Evolutionary conservation across 1,139 yeast species (phyloP), one percentile per base, ranked within the genome.

Genomic region (Scheffersomyces segobiensis): DNA sequence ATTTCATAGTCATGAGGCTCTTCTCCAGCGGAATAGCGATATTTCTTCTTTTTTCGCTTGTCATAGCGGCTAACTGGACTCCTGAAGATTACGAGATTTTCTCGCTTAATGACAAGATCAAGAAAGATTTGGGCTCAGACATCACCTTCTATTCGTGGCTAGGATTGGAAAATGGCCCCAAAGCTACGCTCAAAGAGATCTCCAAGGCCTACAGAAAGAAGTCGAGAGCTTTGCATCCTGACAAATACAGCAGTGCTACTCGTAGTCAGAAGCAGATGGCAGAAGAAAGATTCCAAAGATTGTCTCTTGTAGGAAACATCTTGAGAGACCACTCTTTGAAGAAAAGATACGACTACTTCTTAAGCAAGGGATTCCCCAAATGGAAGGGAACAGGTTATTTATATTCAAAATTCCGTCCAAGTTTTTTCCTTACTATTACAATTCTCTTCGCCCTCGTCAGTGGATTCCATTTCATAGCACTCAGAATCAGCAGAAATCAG

Each of bases 311-410:
- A 20, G 89, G 92, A 53, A 85, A 89, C 67, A 87, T 93, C 57
- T 81, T 93, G 59, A 79, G 93, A 61, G 83, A 80, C 59, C 83
- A 84, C 54, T 80, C 85, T 10, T 81, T 84, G 59, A 85, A 89
- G 60, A 88, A 87, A 63, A 81, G 95, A 19, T 95, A 95, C 71
- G 98, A 95, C 71, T 93, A 87, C 72, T 95, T 91, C 74, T 78
- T 90, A 58, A 79, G 83, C 49, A 85, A 87, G 64, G 99, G 99
- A 3, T 95, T 95, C 74, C 99, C 99, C 5, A 81, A 82, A 59
- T 91, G 91, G 85, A 86, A 83, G 59, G 85, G 83, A 0, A 75
- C 83, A 1, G 84, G 80, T 0, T 86, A 83, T 69, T 78, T 75
- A 56, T 84, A 83, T 62, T 73, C 83, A 52, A 79, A 82, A 66